phyloP scores from a whole-genome alignment of 2,329 filamentous ascomycete species.

The Chrysoporthe deuterocubensis region DNA sequence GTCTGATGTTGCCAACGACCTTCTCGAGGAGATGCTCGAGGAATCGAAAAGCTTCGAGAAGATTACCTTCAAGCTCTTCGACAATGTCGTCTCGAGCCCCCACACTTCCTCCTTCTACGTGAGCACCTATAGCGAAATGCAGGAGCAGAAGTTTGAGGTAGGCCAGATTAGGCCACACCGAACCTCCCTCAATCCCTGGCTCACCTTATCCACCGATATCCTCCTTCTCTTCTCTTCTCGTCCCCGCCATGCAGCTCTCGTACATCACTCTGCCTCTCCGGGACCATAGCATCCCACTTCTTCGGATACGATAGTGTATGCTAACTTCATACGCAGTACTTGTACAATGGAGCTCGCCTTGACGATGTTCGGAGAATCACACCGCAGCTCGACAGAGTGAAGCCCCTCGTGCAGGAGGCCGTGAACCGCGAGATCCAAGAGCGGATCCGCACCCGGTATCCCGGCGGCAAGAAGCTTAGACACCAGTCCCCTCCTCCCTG shows the following conservation, averaged over 20 bases:
- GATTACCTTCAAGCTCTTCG: conserved; percentile 83
- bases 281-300: background rate
- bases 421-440: conserved; percentile 79
- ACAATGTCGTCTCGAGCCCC: conserved; percentile 81
- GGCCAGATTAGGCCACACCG: background rate
- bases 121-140: conserved; percentile 70
- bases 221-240: background rate
- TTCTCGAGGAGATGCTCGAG: conserved; percentile 75
- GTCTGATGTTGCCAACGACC: conserved; percentile 67
- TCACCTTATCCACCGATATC: background rate
- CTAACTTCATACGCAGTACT: conserved; percentile 52
- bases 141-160: conserved; percentile 69
- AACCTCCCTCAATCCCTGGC: background rate
- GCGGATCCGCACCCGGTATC: conserved; percentile 71
- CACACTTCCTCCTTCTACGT: conserved; percentile 87
- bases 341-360: conserved; percentile 81
- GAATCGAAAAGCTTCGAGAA: conserved; percentile 74
- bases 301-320: too few species aligned
- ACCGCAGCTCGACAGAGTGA: conserved; percentile 72
- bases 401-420: conserved; percentile 68
- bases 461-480: conserved; percentile 71
- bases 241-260: background rate
- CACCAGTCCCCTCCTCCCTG: conserved; percentile 76
- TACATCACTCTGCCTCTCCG: background rate
- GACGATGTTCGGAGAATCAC: conserved; percentile 77